Base-by-base conservation (phyloP, 2,329 filamentous ascomycete species). In the Aphanoascus verrucosus region DNA sequence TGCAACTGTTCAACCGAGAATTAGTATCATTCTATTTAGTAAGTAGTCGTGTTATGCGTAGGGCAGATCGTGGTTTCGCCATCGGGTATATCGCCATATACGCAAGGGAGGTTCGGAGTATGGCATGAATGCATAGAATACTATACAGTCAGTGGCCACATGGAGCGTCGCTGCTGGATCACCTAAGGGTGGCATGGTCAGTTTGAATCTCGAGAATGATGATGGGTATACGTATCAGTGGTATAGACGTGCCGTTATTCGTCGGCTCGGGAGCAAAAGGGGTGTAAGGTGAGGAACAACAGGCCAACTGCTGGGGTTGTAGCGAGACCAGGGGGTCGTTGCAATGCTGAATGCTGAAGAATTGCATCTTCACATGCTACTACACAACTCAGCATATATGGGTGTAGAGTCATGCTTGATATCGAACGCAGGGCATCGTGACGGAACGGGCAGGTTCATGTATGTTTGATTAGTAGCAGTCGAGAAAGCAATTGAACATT, bases 391-490 rank as follows among this genome's bases (percentile, higher is more conserved):
- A 47, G 32, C 9, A 17, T 42, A 43, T 37, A 43, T 28, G 17
- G 34, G 14, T 12, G 20, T 12, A 3, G 19, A 31, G 32, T 8
- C 20, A 12, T 15, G 20, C 23, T 43, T 35, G 38, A 50, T 34
- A 35, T 50, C 47, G 19, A 51, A 19, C 28, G 20, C 19, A 41
- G 19, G 20, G 31, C 6, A 37, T 20, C 15, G 49, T 44, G 41
- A 51, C 17, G 8, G 49, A 42, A 51, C 17, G 6, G 49, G 32
- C 17, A 23, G 23, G 50, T 52, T 52, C 50, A 52, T 46, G 50
- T 52, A 45, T 52, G 50, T 46, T 52, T 45, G 46, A 52, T 52
- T 52, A 46, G 42, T 14, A 40, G 32, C 35, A 34, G 41, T 52
- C 20, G 31, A 32, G 41, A 52, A 46, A 34, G 46, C 34, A 52